Evolutionary conservation across 345 rosid genomes (phyloP), one percentile per base, ranked within the genome.

Genomic region (Gynandropsis gynandra): DNA sequence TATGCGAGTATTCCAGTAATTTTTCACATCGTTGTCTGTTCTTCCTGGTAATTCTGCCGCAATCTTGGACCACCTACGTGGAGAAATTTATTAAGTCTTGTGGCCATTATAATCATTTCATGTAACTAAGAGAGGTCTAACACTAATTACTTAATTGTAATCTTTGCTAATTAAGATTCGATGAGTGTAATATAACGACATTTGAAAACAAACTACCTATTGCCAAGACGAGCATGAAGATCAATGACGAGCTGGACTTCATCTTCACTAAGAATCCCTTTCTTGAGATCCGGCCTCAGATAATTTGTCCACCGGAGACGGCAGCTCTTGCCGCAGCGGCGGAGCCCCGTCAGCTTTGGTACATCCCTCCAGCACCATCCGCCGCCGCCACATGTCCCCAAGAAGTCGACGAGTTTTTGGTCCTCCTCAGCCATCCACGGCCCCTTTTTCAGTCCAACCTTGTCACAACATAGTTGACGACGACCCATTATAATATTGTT

Each of bases 291-390:
- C 7, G 93, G 87, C 31, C 87, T 82, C 57, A 83, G 87, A 47
- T 83, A 80, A 47, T 83, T 83, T n/a, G 83, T 83, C 93, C 93
- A 83, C 6, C 93, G 87, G 56, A 83, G 83, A 9, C 92, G 87
- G 65, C 92, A 80, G 10, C 92, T 83, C 67, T 83, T 83, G 44
- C 92, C 92, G 19, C 93, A 80, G 15, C 93, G 83, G 15, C 76
- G 74, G 62, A 83, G 75, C 7, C 83, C 85, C 5, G 93, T 80
- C 36, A 83, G 83, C 66, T 78, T 80, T 0, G 93, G 93, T 8
- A 83, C 72, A 5, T 77, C 79, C 1, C 87, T 77, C 93, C 92
- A 83, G 50, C 92, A 83, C 52, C 92, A 83, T 45, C 81, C 86
- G 56, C 84, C 82, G n/a, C 74, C 71, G 42, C 79, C 87, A 27